Conservation (phyloP, 345 rosid genomes). For the Rhizophora apiculata region DNA sequence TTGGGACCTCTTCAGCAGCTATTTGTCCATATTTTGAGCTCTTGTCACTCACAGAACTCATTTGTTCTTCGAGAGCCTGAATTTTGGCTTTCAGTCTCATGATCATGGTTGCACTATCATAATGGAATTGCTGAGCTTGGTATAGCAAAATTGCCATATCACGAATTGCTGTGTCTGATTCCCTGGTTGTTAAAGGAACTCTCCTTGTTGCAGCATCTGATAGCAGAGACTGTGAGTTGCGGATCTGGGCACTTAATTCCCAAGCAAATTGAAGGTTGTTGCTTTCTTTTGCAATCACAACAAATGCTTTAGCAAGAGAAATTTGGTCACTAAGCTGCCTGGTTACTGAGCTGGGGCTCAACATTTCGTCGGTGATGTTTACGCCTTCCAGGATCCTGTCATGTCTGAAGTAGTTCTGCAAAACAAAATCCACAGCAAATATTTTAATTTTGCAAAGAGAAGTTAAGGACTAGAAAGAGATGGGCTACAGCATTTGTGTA, state of each 20-base stretch:
- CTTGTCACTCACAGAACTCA: constrained; percentile 62
- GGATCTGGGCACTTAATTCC: constrained; percentile 95
- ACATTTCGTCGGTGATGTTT: constrained; percentile 81
- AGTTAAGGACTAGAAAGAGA: not conserved
- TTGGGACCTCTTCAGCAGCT: constrained; percentile 94
- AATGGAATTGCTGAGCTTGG: constrained; percentile 88
- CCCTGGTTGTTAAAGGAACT: constrained; percentile 56
- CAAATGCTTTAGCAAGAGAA: constrained; percentile 83
- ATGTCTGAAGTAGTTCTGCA: constrained; percentile 48
- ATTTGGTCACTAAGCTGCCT: constrained; percentile 90
- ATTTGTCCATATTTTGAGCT: constrained; percentile 93
- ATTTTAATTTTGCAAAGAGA: not conserved
- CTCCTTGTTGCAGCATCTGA: constrained; percentile 77
- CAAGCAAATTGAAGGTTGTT: constrained; percentile 92
- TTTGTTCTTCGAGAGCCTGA: constrained; percentile 78
- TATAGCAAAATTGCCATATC: constrained; percentile 83
- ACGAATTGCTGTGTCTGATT: constrained; percentile 67
- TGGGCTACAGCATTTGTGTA: no score
- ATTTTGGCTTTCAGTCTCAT: constrained; percentile 84
- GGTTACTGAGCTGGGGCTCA: constrained; percentile 66
- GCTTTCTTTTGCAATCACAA: constrained; percentile 91
- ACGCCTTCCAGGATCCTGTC: constrained; percentile 57
- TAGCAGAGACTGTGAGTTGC: constrained; percentile 72
- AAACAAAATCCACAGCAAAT: not conserved
- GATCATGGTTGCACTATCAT: constrained; percentile 92